Base-by-base conservation (phyloP, 2,329 filamentous ascomycete species). In the Dactylonectria macrodidyma region DNA sequence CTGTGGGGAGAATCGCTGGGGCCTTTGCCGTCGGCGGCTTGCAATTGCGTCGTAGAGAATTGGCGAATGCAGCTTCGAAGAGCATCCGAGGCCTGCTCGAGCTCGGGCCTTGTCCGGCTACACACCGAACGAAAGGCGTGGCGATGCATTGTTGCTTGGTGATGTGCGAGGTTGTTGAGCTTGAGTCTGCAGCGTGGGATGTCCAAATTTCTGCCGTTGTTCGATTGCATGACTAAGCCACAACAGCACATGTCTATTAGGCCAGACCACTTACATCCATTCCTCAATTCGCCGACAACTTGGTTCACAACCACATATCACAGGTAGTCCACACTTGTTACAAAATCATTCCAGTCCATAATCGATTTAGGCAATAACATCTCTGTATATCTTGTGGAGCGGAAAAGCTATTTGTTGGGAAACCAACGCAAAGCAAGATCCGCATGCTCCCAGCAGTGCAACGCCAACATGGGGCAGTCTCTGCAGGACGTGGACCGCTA, bases 31-130 rank as follows among this genome's bases (percentile, higher is more conserved):
- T 81, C 78, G 67, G 77, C 77, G 61, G 74, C 72, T 55, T 77
- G 73, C 68, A 76, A 74, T 74, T 79, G 79, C 22, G 81, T 79
- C 48, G 82, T 83, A 55, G 82, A 83, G 72, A 83, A 82, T 64
- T 78, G 73, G 51, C 78, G 79, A 62, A 81, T 76, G 70, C 78
- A 82, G 47, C 66, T 77, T 71, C 68, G 76, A 51, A 82, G 66
- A 41, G 78, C 73, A 34, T 77, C 65, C 9, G 75, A 78, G 62
- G 71, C 76, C 71, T 76, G 77, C 63, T 77, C 71, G 50, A 79
- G 69, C 70, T 82, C 79, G 34, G 78, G 78, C 73, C 77, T 77
- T 68, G 80, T 76, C 59, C 80, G 80, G 67, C 72, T 73, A 70
- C 78, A 79, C 56, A 78, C 76, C 71, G 81, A 82, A 74, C 81